A percentile compares a stretch with the other conserved stretches of the same genome.
Conservation (phyloP, 768 basidiomycete species). For the Russula emetica region DNA sequence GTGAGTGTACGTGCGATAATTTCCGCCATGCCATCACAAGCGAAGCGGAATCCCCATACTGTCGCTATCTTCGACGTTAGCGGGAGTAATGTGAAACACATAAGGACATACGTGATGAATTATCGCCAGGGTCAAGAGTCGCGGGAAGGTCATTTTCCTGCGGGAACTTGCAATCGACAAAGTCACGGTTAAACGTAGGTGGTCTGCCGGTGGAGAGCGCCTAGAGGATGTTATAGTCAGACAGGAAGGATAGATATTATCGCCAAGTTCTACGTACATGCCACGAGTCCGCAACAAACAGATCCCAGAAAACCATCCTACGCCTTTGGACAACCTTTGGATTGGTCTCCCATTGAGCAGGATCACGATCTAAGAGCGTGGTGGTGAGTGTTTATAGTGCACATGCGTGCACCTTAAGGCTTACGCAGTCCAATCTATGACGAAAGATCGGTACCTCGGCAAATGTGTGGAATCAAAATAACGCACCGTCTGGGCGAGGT, state of each 20-base stretch:
- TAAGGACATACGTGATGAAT: slow-evolving; percentile 26
- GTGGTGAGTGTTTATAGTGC: slow-evolving; percentile 6
- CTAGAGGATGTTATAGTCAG: slow-evolving; percentile 35
- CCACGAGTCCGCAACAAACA: slow-evolving; percentile 70
- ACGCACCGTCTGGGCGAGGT: slow-evolving; percentile 62
- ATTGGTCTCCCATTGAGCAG: slow-evolving; percentile 48
- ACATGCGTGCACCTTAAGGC: slow-evolving; percentile 30
- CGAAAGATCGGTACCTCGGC: slow-evolving; percentile 5
- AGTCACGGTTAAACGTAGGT: slow-evolving; percentile 60
- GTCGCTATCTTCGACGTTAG: slow-evolving; percentile 41
- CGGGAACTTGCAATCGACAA: slow-evolving; percentile 64
- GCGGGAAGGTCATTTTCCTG: slow-evolving; percentile 34
- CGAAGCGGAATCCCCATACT: slow-evolving; percentile 60
- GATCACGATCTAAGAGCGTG: slow-evolving; percentile 53
- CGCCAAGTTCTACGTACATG: slow-evolving; percentile 41
- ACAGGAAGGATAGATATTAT: not conserved
- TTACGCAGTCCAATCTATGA: slow-evolving; percentile 62
- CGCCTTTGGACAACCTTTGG: slow-evolving; percentile 57
- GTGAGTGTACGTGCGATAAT: slow-evolving; percentile 58
- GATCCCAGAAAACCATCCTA: slow-evolving; percentile 71
- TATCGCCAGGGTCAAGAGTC: slow-evolving; percentile 31
- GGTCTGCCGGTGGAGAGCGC: slow-evolving; percentile 68
- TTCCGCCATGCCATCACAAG: slow-evolving; percentile 60
- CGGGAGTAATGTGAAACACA: not conserved
- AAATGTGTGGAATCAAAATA: slow-evolving; percentile 1